These are phyloP conservation scores for Cyberlindnera galapagoensis DNA, from an alignment of 805 yeast species.

Conservation along the genomic window DNA sequence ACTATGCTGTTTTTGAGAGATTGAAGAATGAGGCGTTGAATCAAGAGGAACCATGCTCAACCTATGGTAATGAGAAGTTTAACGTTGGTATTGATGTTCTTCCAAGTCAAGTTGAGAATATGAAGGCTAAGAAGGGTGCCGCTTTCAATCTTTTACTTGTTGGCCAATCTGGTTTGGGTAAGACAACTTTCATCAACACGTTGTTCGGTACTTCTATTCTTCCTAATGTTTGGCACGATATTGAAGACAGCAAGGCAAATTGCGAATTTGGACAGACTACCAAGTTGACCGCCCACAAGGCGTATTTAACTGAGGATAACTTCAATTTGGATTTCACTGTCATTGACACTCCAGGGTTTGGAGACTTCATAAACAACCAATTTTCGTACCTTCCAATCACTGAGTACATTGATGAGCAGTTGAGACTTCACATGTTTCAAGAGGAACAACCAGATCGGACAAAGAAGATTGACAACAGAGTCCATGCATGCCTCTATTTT, in stretches of 20 bases:
- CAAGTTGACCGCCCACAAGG: slow-evolving; percentile 30
- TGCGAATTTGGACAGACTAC: slow-evolving; percentile 32
- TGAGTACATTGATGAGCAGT: slow-evolving; percentile 75
- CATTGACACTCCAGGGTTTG: slow-evolving; percentile 76
- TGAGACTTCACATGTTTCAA: slow-evolving; percentile 60
- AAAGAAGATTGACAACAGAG: slow-evolving; percentile 52
- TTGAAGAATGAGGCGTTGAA: too few species aligned
- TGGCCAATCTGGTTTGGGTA: slow-evolving; percentile 83
- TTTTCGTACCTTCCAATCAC: slow-evolving; percentile 64
- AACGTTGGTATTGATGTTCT: slow-evolving; percentile 24
- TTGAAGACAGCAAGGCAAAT: slow-evolving; percentile 31
- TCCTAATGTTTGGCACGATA: slow-evolving; percentile 36
- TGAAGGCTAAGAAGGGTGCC: slow-evolving; percentile 50
- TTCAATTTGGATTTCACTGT: slow-evolving; percentile 55
- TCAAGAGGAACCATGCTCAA: too few species aligned
- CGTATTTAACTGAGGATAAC: slow-evolving; percentile 52
- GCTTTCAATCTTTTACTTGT: slow-evolving; percentile 77
- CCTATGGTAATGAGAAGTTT: slow-evolving; percentile 4
- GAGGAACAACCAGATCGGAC: slow-evolving; percentile 66
- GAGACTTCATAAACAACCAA: slow-evolving; percentile 58
- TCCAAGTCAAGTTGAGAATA: slow-evolving; percentile 25
- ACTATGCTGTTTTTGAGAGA: too few species aligned
- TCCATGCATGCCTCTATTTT: slow-evolving; percentile 84
- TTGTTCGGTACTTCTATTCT: slow-evolving; percentile 50
- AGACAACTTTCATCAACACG: slow-evolving; percentile 75